These are phyloP conservation scores for Vararia minispora DNA, from an alignment of 768 basidiomycete species.

Conservation along the genomic window DNA sequence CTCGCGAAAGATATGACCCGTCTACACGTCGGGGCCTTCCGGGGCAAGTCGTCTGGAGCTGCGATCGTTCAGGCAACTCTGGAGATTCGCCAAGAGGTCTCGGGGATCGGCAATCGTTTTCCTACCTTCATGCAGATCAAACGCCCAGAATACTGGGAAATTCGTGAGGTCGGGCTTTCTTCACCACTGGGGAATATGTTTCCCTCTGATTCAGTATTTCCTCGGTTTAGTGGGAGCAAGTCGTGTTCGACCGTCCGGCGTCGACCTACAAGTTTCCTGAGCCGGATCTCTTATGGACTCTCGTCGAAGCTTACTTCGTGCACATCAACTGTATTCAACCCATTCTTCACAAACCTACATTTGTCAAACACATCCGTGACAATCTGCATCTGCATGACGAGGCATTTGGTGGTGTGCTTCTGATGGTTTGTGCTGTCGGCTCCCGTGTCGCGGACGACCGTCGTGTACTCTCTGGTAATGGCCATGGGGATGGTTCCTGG, in stretches of 20 bases:
- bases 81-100: conserved; percentile 29
- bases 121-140: too few species aligned
- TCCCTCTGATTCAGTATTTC: too few species aligned
- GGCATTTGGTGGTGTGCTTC: conserved; percentile 33
- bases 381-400: conserved; percentile 30
- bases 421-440: conserved; percentile 41
- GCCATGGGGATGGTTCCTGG: conserved; percentile 23
- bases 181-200: too few species aligned
- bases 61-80: conserved; percentile 30
- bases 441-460: conserved; percentile 41
- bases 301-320: conserved; percentile 40
- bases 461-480: conserved; percentile 25
- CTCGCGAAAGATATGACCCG: conserved; percentile 20
- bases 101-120: too few species aligned
- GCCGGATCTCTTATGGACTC: conserved; percentile 24
- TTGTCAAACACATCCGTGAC: conserved; percentile 26
- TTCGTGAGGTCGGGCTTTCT: too few species aligned
- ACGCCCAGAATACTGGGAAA: too few species aligned
- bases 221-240: conserved; percentile 12
- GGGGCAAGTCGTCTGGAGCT: conserved; percentile 32
- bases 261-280: conserved; percentile 19
- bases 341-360: conserved; percentile 36
- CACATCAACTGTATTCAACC: conserved; percentile 31
- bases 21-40: conserved; percentile 23
- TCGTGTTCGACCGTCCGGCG: neutral